Percentiles rank a stretch among this genome's conserved stretches.
These are phyloP conservation scores for Glarea lozoyensis DNA, from an alignment of 495 filamentous ascomycete species.

Conservation along the genomic window DNA sequence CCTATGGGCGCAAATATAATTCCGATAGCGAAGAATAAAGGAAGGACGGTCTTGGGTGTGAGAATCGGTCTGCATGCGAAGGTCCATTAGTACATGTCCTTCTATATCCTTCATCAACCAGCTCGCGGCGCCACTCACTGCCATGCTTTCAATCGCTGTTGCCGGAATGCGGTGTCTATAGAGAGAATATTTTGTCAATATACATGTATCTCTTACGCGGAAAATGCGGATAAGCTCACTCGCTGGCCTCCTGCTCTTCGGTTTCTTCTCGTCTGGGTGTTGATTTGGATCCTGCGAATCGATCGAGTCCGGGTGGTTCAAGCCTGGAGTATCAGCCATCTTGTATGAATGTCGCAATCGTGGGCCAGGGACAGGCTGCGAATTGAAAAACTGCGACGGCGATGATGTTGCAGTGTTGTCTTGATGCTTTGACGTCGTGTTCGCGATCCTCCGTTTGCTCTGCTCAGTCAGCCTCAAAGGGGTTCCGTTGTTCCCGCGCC, in stretches of 20 bases:
- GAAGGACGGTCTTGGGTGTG: slow-evolving; percentile 85
- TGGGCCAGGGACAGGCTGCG: slow-evolving; percentile 6
- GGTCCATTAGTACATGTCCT: slow-evolving; percentile 9
- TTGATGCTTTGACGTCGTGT: neutral
- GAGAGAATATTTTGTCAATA: slow-evolving; percentile 12
- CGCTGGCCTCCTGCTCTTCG: slow-evolving; percentile 76
- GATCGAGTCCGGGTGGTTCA: slow-evolving; percentile 29
- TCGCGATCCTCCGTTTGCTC: slow-evolving; percentile 1
- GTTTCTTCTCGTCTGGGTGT: slow-evolving; percentile 47
- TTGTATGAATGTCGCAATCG: slow-evolving; percentile 13
- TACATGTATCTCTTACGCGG: neutral
- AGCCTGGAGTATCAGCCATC: slow-evolving; percentile 13
- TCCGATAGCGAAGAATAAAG: slow-evolving; percentile 79
- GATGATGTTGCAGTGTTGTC: slow-evolving; percentile 2
- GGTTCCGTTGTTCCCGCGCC: neutral
- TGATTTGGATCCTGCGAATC: slow-evolving; percentile 28
- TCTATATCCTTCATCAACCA: slow-evolving; percentile 1
- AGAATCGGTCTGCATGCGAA: slow-evolving; percentile 63
- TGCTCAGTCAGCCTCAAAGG: neutral
- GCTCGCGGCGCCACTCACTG: slow-evolving; percentile 49
- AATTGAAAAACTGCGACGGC: neutral
- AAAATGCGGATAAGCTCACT: slow-evolving; percentile 42
- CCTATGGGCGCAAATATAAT: slow-evolving; percentile 85
- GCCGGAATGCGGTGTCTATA: slow-evolving; percentile 85
- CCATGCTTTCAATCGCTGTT: slow-evolving; percentile 91